phyloP scores from a whole-genome alignment of 805 yeast species.

The Candida quercuum region DNA sequence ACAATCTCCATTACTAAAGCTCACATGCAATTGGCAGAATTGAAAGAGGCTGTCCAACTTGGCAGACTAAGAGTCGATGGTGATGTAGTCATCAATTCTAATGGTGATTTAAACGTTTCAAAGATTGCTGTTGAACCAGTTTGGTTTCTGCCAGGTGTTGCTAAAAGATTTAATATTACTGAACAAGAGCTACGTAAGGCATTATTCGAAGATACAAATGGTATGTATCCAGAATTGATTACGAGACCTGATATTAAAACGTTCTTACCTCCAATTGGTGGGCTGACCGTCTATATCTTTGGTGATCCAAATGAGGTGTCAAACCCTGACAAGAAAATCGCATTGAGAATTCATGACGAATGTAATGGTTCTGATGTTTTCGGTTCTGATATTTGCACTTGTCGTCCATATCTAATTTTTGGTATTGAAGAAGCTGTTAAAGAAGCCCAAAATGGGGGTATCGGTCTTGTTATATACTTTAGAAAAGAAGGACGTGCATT shows the following conservation, averaged over 20 bases:
- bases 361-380: slow-evolving; percentile 70
- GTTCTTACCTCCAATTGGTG: slow-evolving; percentile 67
- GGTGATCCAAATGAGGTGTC: slow-evolving; percentile 54
- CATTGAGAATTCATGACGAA: slow-evolving; percentile 62
- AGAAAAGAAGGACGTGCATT: slow-evolving; percentile 68
- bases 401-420: slow-evolving; percentile 62
- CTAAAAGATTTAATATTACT: slow-evolving; percentile 52
- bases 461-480: slow-evolving; percentile 58
- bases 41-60: slow-evolving; percentile 47
- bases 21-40: slow-evolving; percentile 53
- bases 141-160: slow-evolving; percentile 68
- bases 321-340: slow-evolving; percentile 44
- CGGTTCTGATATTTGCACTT: slow-evolving; percentile 64
- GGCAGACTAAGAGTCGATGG: slow-evolving; percentile 58
- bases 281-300: slow-evolving; percentile 59
- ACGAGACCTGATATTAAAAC: slow-evolving; percentile 65
- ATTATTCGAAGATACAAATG: slow-evolving; percentile 63
- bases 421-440: slow-evolving; percentile 65
- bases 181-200: slow-evolving; percentile 54
- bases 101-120: slow-evolving; percentile 58
- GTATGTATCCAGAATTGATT: slow-evolving; percentile 63
- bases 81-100: slow-evolving; percentile 48
- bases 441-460: slow-evolving; percentile 63
- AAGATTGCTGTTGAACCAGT: slow-evolving; percentile 68
- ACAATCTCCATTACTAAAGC: slow-evolving; percentile 66